Conservation (phyloP, 2,329 filamentous ascomycete species). For the Aspergillaceae sp. region DNA sequence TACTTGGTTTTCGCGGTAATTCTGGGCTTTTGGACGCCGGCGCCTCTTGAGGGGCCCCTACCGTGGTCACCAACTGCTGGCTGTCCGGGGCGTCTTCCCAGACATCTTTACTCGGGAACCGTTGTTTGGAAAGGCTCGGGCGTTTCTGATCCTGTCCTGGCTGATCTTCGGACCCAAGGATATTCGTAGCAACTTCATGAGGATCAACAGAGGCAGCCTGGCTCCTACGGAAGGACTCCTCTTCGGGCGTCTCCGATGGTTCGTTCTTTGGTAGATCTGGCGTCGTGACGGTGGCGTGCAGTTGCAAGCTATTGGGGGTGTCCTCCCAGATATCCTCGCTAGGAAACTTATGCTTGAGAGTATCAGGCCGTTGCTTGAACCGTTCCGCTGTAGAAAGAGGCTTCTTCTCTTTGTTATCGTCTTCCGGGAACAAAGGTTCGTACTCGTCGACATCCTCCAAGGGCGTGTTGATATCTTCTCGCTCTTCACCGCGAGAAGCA, state of each 20-base stretch:
- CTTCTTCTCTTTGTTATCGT: constrained; percentile 55
- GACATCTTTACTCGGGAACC: constrained; percentile 85
- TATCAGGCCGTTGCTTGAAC: constrained; percentile 46
- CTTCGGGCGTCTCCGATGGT: constrained; percentile 38
- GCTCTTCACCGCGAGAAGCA: constrained; percentile 43
- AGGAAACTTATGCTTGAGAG: constrained; percentile 65
- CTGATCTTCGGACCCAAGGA: constrained; percentile 20
- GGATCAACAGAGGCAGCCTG: constrained; percentile 33
- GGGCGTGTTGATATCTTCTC: constrained; percentile 53
- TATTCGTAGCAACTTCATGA: constrained; percentile 26
- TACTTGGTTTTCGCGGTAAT: constrained; percentile 24
- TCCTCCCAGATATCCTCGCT: constrained; percentile 98
- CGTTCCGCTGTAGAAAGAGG: constrained; percentile 46
- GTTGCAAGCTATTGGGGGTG: constrained; percentile 73
- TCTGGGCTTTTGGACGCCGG: constrained; percentile 35
- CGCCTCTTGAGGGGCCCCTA: constrained; percentile 44
- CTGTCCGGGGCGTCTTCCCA: constrained; percentile 93
- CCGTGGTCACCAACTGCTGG: constrained; percentile 65
- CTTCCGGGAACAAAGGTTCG: constrained; percentile 80
- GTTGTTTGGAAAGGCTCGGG: constrained; percentile 49
- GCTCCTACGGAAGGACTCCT: constrained; percentile 39
- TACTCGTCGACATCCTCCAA: constrained; percentile 88
- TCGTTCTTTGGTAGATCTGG: constrained; percentile 53
- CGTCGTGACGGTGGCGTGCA: constrained; percentile 70
- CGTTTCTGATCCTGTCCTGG: constrained; percentile 27